phyloP scores from a whole-genome alignment of 2,329 filamentous ascomycete species.

The Aspergillus sp. region DNA sequence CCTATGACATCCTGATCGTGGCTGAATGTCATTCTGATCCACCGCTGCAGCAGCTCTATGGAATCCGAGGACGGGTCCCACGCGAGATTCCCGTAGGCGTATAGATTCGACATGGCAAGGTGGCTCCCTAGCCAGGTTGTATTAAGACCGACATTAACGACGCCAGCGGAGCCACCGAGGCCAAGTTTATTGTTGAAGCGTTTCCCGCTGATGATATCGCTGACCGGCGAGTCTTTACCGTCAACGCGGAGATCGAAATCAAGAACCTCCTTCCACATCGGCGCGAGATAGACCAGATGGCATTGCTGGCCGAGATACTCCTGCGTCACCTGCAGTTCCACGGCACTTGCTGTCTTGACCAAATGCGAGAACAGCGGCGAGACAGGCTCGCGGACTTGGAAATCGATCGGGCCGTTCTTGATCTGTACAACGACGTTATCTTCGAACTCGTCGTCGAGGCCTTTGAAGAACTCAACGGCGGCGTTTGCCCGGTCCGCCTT shows the following conservation, averaged over 20 bases:
- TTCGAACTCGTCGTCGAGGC: conserved; percentile 65
- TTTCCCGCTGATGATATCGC: conserved; percentile 61
- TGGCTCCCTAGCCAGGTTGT: conserved; percentile 69
- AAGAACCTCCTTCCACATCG: conserved; percentile 67
- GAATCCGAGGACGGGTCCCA: conserved; percentile 60
- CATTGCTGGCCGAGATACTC: conserved; percentile 72
- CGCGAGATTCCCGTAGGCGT: conserved; percentile 66
- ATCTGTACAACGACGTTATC: conserved; percentile 72
- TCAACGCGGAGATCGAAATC: conserved; percentile 67
- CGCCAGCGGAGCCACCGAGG: conserved; percentile 63
- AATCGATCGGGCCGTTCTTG: conserved; percentile 73
- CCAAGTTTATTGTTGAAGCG: conserved; percentile 52
- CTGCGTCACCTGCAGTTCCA: conserved; percentile 67
- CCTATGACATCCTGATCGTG: conserved; percentile 55
- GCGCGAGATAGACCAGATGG: conserved; percentile 67
- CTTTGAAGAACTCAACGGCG: conserved; percentile 65
- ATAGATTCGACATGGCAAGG: conserved; percentile 69
- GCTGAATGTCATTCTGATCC: conserved; percentile 68
- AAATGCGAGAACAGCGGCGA: conserved; percentile 63
- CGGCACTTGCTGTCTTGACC: conserved; percentile 50
- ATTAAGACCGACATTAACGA: conserved; percentile 67
- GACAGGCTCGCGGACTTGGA: conserved; percentile 67
- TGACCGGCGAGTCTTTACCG: conserved; percentile 54
- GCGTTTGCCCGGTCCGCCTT: conserved; percentile 68
- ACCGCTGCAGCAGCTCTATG: conserved; percentile 58